phyloP scores from a whole-genome alignment of 768 basidiomycete genomes.

The Lactarius akahatsu region DNA sequence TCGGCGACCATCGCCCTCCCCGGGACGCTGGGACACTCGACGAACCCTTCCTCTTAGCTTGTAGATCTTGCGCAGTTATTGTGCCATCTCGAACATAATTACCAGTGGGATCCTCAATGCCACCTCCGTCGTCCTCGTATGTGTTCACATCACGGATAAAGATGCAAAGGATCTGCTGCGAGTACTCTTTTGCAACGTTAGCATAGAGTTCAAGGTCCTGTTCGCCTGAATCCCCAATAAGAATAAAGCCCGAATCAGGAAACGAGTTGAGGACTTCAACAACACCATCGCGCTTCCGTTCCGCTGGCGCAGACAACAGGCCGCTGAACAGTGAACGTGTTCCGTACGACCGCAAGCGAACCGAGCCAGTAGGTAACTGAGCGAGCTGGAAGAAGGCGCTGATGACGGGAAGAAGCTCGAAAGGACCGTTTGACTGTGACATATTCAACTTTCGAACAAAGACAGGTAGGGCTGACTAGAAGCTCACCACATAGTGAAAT shows the following conservation, averaged over 20 bases:
- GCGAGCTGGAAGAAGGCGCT: constrained; percentile 19
- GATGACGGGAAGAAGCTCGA: constrained; percentile 70
- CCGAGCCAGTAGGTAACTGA: constrained; percentile 50
- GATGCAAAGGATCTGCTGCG: constrained; percentile 69
- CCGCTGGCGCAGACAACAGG: constrained; percentile 76
- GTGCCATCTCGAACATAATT: constrained; percentile 19
- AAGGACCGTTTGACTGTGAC: constrained; percentile 80
- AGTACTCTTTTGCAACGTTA: constrained; percentile 65
- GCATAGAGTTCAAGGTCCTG: constrained; percentile 93
- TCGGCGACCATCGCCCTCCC: constrained; percentile 14
- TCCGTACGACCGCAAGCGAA: constrained; percentile 82
- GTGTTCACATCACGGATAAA: constrained; percentile 77
- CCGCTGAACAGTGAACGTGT: constrained; percentile 81
- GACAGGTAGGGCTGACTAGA: background rate
- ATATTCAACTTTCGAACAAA: background rate
- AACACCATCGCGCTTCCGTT: constrained; percentile 78
- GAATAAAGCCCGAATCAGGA: constrained; percentile 70
- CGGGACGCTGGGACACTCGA: constrained; percentile 6
- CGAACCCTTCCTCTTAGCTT: constrained; percentile 7
- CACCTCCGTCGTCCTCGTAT: constrained; percentile 35
- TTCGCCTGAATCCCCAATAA: constrained; percentile 92
- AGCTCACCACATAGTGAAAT: constrained; percentile 87
- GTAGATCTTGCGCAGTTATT: constrained; percentile 6
- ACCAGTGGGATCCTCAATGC: constrained; percentile 68
- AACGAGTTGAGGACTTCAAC: constrained; percentile 77